Evolutionary conservation across 148 eudicot species (phyloP), one percentile per base, ranked within the genome.

Genomic region (Rhododendron williamsianum): DNA sequence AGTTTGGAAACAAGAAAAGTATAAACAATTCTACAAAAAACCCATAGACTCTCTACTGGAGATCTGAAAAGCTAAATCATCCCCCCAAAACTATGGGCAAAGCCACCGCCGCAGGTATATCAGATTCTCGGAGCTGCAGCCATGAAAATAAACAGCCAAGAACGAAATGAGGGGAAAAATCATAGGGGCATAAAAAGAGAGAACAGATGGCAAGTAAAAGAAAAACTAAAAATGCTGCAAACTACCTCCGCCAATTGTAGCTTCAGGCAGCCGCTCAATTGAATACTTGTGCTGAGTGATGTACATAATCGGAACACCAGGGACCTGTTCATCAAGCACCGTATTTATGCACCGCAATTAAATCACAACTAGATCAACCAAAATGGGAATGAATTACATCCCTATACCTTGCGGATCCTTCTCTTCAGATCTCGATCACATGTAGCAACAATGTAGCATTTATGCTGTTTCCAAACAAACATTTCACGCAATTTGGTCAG

Each of bases 221-320:
- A 21, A 54, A 23, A 21, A 85, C 18, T n/a, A 38, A 1, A 38
- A 33, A 84, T 27, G 82, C 45, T 21, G 27, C 11, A 81, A 46
- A 78, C 15, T 94, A 97, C 99, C 99, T 91, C 99, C 99, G 41
- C 98, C 98, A 13, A 97, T 93, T 46, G 99, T 97, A 65, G 99
- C 99, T 89, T 97, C 99, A 69, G 99, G 98, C 87, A 97, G 84
- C 84, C 99, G 92, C 89, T 97, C 99, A 10, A 97, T 93, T 27
- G 99, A 95, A 82, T 97, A 97, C 77, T 91, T 91, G 91, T 94
- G 99, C 41, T 87, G 87, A 13, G 98, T 97, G 89, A 97, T 97
- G 89, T 95, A 97, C 99, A 97, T 97, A 83, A 97, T 94, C 78
- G 99, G 98, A 87, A 97, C 99, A 87, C 99, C 99, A 89, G 99